Base-by-base conservation (phyloP, 768 basidiomycete genomes). In the Naganishia randhawae region DNA sequence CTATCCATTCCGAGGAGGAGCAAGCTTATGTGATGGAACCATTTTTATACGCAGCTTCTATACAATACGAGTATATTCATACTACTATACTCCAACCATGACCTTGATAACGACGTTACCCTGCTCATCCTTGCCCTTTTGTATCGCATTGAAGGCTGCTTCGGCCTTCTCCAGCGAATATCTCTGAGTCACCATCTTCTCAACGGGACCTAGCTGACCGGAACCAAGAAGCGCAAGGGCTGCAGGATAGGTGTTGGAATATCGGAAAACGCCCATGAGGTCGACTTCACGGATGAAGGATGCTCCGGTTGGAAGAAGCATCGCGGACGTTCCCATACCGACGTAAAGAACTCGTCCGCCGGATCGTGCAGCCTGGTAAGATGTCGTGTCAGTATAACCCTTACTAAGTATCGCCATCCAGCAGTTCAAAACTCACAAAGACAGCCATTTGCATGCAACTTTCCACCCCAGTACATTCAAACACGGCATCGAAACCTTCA, bases 381-480 rank as follows among this genome's bases (percentile, higher is more conserved):
- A 33, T 6, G 45, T 31, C 3, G 63, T 48, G 14, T 35, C 53
- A 61, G 67, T 61, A 50, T 33, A 64, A 27, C 65, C 69, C 73
- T 29, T 64, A 75, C 64, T n/a, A n/a, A 35, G 27, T 4, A 13
- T 3, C 6, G n/a, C 25, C 29, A 42, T 35, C 42, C 42, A 27
- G 10, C 25, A 7, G 25, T 37, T 29, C 25, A 8, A 55, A 29
- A 84, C 91, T 84, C 82, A 93, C 91, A 81, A 90, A 86, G 70
- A 94, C 84, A 61, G 90, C 88, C 86, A 91, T 88, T 77, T 95
- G 92, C 76, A 95, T 91, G 76, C 90, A 91, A 39, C 86, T 84
- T 79, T 95, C 92, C 1, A 91, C 92, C 70, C 94, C 94, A 14
- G 92, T 93, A 81, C 94, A 98, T 80, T 98, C 94, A 75, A 94